Conservation (phyloP, 1,284 basidiomycete genomes). For the Cryptococcus sp. region DNA sequence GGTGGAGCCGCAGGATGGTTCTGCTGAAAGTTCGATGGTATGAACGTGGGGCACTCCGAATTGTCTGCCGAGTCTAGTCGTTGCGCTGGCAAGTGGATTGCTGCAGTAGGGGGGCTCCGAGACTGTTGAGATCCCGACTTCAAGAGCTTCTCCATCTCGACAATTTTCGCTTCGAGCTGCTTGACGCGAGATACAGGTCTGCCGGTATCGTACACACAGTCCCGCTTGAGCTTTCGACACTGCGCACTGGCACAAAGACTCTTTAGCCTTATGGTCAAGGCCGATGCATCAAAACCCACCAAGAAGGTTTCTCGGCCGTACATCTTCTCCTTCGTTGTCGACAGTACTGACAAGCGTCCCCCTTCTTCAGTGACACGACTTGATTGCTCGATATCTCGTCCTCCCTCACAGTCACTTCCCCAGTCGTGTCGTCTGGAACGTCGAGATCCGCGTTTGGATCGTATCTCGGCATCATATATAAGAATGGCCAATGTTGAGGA, state of each 20-base stretch:
- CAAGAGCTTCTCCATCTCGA: slow-evolving; percentile 38
- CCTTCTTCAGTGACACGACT: slow-evolving; percentile 35
- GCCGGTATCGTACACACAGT: slow-evolving; percentile 46
- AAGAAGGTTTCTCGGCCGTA: slow-evolving; percentile 42
- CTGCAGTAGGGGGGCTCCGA: not conserved
- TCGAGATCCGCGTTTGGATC: too few relatives aligned
- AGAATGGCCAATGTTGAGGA: too few relatives aligned
- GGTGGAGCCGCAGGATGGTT: too few relatives aligned
- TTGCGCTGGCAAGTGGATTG: not conserved
- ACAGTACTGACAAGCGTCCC: slow-evolving; percentile 51
- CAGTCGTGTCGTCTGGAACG: too few relatives aligned
- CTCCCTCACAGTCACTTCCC: too few relatives aligned
- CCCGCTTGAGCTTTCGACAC: slow-evolving; percentile 38
- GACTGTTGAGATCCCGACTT: not conserved
- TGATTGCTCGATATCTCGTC: not conserved
- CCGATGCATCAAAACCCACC: slow-evolving; percentile 9
- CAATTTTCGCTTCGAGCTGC: slow-evolving; percentile 47
- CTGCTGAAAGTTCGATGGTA: not conserved
- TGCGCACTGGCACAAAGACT: slow-evolving; percentile 22
- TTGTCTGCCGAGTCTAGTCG: too few relatives aligned
- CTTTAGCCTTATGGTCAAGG: too few relatives aligned
- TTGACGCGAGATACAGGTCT: slow-evolving; percentile 46
- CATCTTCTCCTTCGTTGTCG: slow-evolving; percentile 46
- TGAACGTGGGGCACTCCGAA: not conserved
- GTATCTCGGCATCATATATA: too few relatives aligned